Evolutionary conservation across 805 yeast genomes (phyloP), one percentile per base, ranked within the genome.

Genomic region (Spathaspora gorwiae): DNA sequence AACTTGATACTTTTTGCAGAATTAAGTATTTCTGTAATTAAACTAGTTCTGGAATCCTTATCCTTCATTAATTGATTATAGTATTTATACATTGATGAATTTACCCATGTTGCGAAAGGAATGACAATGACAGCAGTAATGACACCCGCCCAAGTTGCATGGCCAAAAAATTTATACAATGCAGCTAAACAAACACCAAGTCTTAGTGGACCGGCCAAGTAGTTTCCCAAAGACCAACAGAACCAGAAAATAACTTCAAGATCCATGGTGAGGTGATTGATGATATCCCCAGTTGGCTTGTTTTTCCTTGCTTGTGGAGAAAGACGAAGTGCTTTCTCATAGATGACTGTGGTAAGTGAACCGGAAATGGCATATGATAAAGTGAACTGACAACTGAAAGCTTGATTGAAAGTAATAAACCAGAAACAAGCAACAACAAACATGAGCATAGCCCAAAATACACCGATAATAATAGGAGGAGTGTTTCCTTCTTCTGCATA

Each of bases 1-100:
- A 70, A 60, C 49, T 70, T 70, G 53, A 70, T 58, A 40, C 67
- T 62, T 47, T 68, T 70, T 31, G 68, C 63, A 7, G 72, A 59
- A 44, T 56, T 59, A 44, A 70, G 60, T 40, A 70, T 66, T 48
- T 70, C 75, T 27, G 64, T 61, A 45, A 66, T 66, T 43, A 68
- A 56, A 19, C 65, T 58, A 3, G 70, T 63, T 53, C 75, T 57
- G 27, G 58, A 57, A 47, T 70, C 75, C 50, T 62, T 69, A 47
- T 56, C 56, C 45, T 62, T 58, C 70, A 68, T 60, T 43, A 56
- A 59, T 15, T 54, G 54, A 37, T 54, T 54, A 48, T 57, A 63
- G 19, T 59, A 49, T 9, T 54, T 46, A 45, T 54, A 54, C 32
- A 66, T 52, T 3, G 62, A 52, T 3, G 65, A 52, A 26, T 60